These are phyloP conservation scores for Boletus vinaceobasis DNA, from an alignment of 768 basidiomycete genomes.

Conservation along the genomic window DNA sequence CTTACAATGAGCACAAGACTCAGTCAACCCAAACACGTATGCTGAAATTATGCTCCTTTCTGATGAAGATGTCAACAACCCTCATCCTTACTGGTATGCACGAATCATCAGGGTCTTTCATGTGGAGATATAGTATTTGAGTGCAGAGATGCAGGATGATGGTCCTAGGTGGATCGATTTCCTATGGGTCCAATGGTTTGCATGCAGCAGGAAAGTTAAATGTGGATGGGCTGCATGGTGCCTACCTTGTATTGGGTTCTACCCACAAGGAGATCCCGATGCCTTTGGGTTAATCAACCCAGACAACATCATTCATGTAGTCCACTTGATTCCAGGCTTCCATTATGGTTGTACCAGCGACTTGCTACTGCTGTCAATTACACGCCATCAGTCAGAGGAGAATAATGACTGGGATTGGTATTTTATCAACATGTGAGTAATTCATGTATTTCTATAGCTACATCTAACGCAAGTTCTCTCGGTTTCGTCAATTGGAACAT, in stretches of 20 bases:
- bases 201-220: not conserved
- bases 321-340: not conserved
- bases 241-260: not conserved
- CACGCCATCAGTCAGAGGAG: not conserved
- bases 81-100: too few relatives aligned
- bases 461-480: not conserved
- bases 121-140: not conserved
- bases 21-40: not conserved
- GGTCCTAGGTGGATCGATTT: not conserved
- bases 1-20: not conserved
- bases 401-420: constrained; percentile 32
- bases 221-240: not conserved
- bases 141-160: not conserved
- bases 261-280: not conserved
- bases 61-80: constrained; percentile 3
- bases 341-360: not conserved
- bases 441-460: too few relatives aligned
- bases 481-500: not conserved
- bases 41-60: too few relatives aligned
- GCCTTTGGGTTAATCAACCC: not conserved
- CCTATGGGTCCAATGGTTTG: constrained; percentile 3
- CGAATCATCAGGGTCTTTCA: not conserved
- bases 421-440: constrained; percentile 35
- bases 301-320: not conserved
- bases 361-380: constrained; percentile 1